Conservation (phyloP, 768 basidiomycete genomes). For the Favolaschia claudopus region DNA sequence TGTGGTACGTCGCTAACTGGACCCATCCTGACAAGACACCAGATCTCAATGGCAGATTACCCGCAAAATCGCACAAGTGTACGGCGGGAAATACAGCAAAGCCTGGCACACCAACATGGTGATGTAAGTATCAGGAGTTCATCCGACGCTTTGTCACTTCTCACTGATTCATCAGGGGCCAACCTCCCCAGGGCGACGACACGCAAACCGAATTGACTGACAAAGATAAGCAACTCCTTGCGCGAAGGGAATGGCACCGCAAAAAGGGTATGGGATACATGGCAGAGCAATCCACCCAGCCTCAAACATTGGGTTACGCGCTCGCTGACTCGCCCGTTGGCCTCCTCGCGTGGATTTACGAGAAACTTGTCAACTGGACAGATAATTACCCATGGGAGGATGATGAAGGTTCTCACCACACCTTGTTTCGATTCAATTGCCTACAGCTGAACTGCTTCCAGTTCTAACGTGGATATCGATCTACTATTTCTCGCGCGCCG, state of each 20-base stretch:
- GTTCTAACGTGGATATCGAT: slow-evolving; percentile 12
- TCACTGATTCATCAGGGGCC: too few relatives aligned
- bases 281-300: not conserved
- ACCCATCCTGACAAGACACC: not conserved
- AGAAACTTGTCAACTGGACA: slow-evolving; percentile 4
- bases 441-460: not conserved
- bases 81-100: slow-evolving; percentile 50
- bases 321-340: slow-evolving; percentile 5
- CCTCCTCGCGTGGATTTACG: slow-evolving; percentile 10
- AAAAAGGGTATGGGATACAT: not conserved
- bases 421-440: not conserved
- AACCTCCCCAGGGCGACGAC: too few relatives aligned
- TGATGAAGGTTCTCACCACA: not conserved
- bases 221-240: not conserved
- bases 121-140: slow-evolving; percentile 45
- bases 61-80: slow-evolving; percentile 35
- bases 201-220: not conserved
- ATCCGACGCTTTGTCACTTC: too few relatives aligned
- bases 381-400: slow-evolving; percentile 9
- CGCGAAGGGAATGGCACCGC: not conserved
- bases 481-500: slow-evolving; percentile 10
- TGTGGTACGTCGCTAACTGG: slow-evolving; percentile 41
- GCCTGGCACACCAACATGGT: slow-evolving; percentile 62
- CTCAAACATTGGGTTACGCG: slow-evolving; percentile 3
- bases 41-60: slow-evolving; percentile 33